phyloP scores from a whole-genome alignment of 441 rosid species.

The Eutrema salsugineum region DNA sequence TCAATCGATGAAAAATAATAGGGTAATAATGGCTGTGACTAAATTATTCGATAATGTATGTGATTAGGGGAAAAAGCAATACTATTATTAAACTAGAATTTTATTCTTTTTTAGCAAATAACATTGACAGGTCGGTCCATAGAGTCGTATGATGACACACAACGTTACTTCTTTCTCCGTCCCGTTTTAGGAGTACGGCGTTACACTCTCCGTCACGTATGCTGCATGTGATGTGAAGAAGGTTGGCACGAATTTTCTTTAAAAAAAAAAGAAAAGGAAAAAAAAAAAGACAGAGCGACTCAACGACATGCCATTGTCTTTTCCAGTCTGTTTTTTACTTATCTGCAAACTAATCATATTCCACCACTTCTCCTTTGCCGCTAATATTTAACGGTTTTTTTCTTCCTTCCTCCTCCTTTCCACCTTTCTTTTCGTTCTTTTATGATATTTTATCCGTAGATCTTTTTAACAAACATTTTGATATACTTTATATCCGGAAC shows the following conservation, averaged over 20 bases:
- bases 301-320: slow-evolving; percentile 23
- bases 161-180: not conserved
- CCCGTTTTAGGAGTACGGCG: slow-evolving; percentile 12
- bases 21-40: not conserved
- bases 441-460: not conserved
- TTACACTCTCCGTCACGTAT: slow-evolving; percentile 2
- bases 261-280: not conserved
- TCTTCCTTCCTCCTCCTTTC: not conserved
- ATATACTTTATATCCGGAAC: not conserved
- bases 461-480: not conserved
- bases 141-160: not conserved
- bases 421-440: not conserved
- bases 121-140: not conserved
- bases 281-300: slow-evolving; percentile 1
- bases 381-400: not conserved
- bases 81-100: not conserved
- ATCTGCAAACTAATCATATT: slow-evolving; percentile 10
- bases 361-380: slow-evolving; percentile 8
- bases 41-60: not conserved
- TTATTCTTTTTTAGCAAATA: not conserved
- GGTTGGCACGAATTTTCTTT: not conserved
- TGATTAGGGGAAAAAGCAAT: not conserved
- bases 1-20: not conserved
- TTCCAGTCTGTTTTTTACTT: slow-evolving; percentile 23
- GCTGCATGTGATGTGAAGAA: slow-evolving; percentile 25